Base-by-base conservation (phyloP, 345 rosid genomes). In the Alliaria petiolata region DNA sequence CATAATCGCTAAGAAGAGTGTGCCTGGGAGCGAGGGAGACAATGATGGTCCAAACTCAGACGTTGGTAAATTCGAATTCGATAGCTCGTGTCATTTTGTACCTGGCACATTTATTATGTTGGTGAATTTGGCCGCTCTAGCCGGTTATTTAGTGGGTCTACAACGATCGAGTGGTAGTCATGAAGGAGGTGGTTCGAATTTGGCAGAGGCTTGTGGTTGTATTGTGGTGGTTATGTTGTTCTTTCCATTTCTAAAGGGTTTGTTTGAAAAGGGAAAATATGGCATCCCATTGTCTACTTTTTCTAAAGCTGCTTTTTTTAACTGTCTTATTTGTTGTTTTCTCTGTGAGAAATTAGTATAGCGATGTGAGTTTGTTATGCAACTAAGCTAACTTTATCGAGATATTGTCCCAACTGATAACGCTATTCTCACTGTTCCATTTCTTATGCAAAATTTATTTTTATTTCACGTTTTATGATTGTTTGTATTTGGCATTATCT, bases 241-340 rank as follows among this genome's bases (percentile, higher is more conserved):
- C 54, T 54, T 71, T 79, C 84, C 87, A 10, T 84, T 84, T 61
- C 26, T 82, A 0, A 82, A 76, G 45, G 92, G 89, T 17, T 16
- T 87, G 69, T 75, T 84, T 67, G 34, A 62, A 13, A 85, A 61
- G 55, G 91, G 86, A 31, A 84, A 83, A 49, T 74, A 75, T 77
- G 84, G 92, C n/a, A 85, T 86, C 33, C 92, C 95, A 0, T 26
- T 40, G 1, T 40, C 85, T 1, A 88, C 85, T 4, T 69, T 84
- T 0, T 69, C 46, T 59, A 90, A 81, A 60, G 81, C 87, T 11
- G 49, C 70, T 45, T 28, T 65, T n/a, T 1, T 59, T 84, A 28
- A 79, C 85, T 3, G 11, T 78, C 1, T 4, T 62, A 12, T 81
- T 83, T 69, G 20, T 69, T 58, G 17, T 47, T 58, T 35, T 58